Evolutionary conservation across 2,329 filamentous ascomycete genomes (phyloP).

Genomic region (Aspergillus vadensis): DNA sequence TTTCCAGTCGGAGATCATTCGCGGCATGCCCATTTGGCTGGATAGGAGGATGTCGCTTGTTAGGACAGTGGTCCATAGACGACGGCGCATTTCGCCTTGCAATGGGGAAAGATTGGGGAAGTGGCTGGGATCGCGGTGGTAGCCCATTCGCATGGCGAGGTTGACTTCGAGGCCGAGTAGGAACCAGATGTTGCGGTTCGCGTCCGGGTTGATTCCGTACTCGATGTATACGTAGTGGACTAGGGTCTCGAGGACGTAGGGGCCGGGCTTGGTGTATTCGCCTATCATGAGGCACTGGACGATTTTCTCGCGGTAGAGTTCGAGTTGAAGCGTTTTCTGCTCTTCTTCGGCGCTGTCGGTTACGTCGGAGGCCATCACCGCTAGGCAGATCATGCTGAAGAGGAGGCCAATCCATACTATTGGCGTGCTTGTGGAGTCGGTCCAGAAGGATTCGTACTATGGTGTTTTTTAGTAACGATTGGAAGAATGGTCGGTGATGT

Average conservation of each 20-base stretch:
- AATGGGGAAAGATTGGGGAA: conserved; percentile 56
- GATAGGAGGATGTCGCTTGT: conserved; percentile 62
- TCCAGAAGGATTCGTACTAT: conserved; percentile 50
- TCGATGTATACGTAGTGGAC: conserved; percentile 58
- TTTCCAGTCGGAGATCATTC: conserved; percentile 60
- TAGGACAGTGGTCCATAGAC: conserved; percentile 41
- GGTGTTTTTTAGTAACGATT: background rate
- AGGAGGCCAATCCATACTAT: conserved; percentile 50
- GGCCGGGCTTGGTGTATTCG: conserved; percentile 56
- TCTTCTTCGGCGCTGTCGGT: conserved; percentile 12
- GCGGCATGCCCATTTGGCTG: conserved; percentile 65
- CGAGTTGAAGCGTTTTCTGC: conserved; percentile 14
- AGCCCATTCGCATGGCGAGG: conserved; percentile 62
- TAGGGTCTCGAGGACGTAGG: conserved; percentile 58
- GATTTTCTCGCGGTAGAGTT: conserved; percentile 33
- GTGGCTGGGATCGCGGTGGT: conserved; percentile 58
- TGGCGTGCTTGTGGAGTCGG: conserved; percentile 37
- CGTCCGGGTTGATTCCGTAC: conserved; percentile 54
- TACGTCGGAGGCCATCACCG: conserved; percentile 15
- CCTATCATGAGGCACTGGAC: conserved; percentile 58
- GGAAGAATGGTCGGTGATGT: too few relatives aligned
- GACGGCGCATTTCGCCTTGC: conserved; percentile 54
- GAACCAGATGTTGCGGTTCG: conserved; percentile 56
- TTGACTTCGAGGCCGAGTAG: conserved; percentile 57
- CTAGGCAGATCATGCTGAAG: conserved; percentile 43